These are phyloP conservation scores for Tympanopsis confertula DNA, from an alignment of 2,329 filamentous ascomycete genomes.

Conservation along the genomic window DNA sequence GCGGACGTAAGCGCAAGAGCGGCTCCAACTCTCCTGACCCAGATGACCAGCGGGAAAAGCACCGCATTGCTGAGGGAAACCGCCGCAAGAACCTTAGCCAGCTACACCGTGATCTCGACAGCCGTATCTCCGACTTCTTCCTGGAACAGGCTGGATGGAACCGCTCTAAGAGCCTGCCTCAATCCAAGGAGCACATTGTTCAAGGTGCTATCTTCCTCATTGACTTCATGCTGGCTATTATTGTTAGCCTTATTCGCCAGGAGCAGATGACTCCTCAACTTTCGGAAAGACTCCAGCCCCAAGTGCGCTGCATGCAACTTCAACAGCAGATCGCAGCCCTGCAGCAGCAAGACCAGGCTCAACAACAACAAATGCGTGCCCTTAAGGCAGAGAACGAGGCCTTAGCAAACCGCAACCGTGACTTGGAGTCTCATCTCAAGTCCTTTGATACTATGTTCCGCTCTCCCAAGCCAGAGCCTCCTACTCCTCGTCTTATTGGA, in stretches of 20 bases:
- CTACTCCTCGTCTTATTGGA: conserved; percentile 12
- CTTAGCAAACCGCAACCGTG: conserved; percentile 19
- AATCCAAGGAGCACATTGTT: conserved; percentile 24
- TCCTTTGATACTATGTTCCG: conserved; percentile 23
- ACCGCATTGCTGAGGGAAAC: conserved; percentile 24
- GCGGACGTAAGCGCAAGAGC: conserved; percentile 23
- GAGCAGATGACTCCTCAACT: conserved; percentile 19
- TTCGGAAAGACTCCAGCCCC: conserved; percentile 21
- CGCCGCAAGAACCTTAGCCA: conserved; percentile 24
- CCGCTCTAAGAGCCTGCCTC: conserved; percentile 20
- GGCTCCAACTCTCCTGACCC: conserved; percentile 15
- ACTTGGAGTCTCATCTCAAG: conserved; percentile 21
- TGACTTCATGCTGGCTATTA: conserved; percentile 22
- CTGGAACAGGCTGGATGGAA: conserved; percentile 22
- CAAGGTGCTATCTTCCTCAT: conserved; percentile 16
- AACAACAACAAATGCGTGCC: conserved; percentile 18
- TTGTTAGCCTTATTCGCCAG: conserved; percentile 18
- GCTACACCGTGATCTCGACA: conserved; percentile 21
- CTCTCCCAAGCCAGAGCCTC: conserved; percentile 17
- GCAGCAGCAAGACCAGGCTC: conserved; percentile 20
- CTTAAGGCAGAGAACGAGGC: conserved; percentile 20
- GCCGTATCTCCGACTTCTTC: conserved; percentile 22
- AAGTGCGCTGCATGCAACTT: conserved; percentile 23
- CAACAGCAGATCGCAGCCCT: conserved; percentile 18
- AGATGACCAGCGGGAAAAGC: conserved; percentile 24